phyloP scores from a whole-genome alignment of 163 green algal genomes.

The Volvox carteri region DNA sequence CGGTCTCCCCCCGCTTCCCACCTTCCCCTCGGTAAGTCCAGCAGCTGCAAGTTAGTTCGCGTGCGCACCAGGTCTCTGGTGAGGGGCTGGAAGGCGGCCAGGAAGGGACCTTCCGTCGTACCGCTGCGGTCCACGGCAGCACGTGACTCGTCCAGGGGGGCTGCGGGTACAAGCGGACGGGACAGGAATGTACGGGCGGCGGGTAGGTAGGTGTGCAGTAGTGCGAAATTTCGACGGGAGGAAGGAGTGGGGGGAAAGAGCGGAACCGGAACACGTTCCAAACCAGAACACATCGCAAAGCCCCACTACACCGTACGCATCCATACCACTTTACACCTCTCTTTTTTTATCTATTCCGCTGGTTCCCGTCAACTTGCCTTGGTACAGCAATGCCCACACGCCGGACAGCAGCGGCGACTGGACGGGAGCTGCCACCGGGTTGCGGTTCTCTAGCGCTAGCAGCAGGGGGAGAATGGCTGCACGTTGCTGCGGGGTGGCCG shows the following conservation, averaged over 20 bases:
- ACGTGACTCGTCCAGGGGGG: slow-evolving; percentile 47
- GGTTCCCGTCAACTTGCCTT: slow-evolving; percentile 37
- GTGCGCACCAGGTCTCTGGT: slow-evolving; percentile 44
- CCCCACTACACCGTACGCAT: no score
- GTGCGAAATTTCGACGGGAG: no score
- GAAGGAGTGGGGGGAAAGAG: not conserved
- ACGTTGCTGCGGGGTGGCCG: slow-evolving; percentile 38
- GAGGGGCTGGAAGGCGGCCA: slow-evolving; percentile 28
- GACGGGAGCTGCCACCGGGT: not conserved
- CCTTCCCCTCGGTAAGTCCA: slow-evolving; percentile 44
- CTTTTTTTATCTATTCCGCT: no score
- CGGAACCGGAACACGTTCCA: not conserved
- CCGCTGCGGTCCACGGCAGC: slow-evolving; percentile 48
- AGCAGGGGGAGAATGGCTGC: slow-evolving; percentile 47
- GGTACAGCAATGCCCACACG: slow-evolving; percentile 59
- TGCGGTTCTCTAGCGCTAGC: slow-evolving; percentile 38
- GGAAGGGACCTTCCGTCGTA: slow-evolving; percentile 62
- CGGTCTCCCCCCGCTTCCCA: no score
- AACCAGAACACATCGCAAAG: not conserved
- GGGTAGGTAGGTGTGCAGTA: no score
- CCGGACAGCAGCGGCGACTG: slow-evolving; percentile 37
- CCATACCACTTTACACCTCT: no score
- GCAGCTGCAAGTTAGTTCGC: slow-evolving; percentile 57
- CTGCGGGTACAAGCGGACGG: slow-evolving; percentile 31
- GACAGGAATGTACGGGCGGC: not conserved